These are phyloP conservation scores for Escallonia rubra DNA, from an alignment of 129 eudicot genomes.

Conservation along the genomic window DNA sequence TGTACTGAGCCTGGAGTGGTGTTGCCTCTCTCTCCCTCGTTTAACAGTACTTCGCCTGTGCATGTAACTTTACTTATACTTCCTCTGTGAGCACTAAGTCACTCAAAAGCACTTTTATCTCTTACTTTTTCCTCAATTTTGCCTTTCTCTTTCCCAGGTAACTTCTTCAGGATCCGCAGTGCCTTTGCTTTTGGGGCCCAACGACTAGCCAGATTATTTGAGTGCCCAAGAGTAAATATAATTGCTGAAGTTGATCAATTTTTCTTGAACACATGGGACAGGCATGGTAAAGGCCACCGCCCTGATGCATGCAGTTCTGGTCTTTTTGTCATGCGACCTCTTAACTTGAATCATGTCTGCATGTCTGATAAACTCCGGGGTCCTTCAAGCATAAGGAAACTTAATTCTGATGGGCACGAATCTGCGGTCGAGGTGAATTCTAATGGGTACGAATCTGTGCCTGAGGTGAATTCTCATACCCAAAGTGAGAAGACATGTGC, in stretches of 20 bases:
- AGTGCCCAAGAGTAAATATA: conserved; percentile 32
- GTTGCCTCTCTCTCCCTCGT: not conserved
- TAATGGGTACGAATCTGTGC: not conserved
- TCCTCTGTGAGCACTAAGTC: not conserved
- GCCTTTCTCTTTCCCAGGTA: conserved; percentile 24
- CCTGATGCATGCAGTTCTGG: conserved; percentile 27
- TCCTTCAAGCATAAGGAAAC: conserved; percentile 10
- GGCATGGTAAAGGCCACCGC: conserved; percentile 38
- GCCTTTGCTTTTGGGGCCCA: conserved; percentile 51
- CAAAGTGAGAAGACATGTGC: conserved; percentile 7
- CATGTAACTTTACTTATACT: not conserved
- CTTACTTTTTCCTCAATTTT: not conserved
- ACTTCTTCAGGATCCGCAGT: conserved; percentile 46
- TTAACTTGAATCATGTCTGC: not conserved
- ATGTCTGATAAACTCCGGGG: not conserved
- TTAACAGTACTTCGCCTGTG: not conserved
- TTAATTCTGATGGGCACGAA: conserved; percentile 2
- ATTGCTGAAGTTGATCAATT: conserved; percentile 33
- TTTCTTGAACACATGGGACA: conserved; percentile 39
- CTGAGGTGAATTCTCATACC: not conserved
- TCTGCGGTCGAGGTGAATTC: conserved; percentile 8
- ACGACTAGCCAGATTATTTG: conserved; percentile 35
- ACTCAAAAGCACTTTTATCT: not conserved
- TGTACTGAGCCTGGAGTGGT: not conserved
- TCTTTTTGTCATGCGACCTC: not conserved